Evolutionary conservation across 176 grass and related monocot genomes (phyloP).

Genomic region (Rhynchospora pubera): DNA sequence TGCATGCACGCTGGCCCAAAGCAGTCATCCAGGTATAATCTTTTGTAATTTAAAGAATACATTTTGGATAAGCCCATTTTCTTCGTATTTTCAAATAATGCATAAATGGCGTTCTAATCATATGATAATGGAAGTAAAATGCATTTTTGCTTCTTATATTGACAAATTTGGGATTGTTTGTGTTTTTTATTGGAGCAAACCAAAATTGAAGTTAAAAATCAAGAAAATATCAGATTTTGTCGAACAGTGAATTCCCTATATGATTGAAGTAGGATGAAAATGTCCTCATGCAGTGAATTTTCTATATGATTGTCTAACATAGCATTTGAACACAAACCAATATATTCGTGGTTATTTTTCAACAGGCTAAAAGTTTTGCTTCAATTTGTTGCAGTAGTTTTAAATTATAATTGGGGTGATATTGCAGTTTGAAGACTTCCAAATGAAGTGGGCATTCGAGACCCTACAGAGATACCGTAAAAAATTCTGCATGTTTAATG

Average conservation of each 20-base stretch:
- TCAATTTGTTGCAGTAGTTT: neutral
- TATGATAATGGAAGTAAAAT: neutral
- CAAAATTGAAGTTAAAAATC: neutral
- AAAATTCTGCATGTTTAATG: constrained; percentile 94
- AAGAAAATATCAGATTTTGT: neutral
- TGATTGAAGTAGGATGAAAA: neutral
- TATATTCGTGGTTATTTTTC: neutral
- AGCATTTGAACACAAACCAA: neutral
- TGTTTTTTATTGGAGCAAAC: neutral
- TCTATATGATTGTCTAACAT: neutral
- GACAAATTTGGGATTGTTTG: neutral
- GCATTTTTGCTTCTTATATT: neutral
- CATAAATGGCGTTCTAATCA: neutral
- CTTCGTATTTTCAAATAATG: neutral
- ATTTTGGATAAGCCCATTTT: neutral
- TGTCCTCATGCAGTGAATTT: neutral
- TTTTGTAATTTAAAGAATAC: neutral
- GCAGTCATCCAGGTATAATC: constrained; percentile 74
- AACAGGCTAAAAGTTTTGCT: neutral
- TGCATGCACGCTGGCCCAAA: constrained; percentile 88
- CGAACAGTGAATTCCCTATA: neutral
- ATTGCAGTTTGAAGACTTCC: constrained; percentile 95
- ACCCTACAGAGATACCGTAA: constrained; percentile 87
- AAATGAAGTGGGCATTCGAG: constrained; percentile 99
- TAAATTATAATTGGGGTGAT: neutral